Evolutionary conservation across 257 asterid species (phyloP).

Genomic region (Solanum phureja): DNA sequence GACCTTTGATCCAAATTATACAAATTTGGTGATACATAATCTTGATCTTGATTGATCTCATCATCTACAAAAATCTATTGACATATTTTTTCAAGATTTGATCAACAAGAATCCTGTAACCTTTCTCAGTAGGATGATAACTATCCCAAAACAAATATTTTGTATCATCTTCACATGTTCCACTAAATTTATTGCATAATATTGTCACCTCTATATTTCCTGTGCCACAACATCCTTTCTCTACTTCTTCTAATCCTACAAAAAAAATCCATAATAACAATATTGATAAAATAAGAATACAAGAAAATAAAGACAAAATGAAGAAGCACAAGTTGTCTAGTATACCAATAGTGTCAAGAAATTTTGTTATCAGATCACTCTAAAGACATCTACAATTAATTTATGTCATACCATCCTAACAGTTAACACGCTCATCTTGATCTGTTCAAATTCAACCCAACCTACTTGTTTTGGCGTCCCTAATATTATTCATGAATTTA

Average conservation of each 20-base stretch:
- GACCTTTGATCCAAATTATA: not conserved
- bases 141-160: constrained; percentile 32
- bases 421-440: not conserved
- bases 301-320: not conserved
- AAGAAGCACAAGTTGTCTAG: not conserved
- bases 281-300: not conserved
- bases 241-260: constrained; percentile 28
- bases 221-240: constrained; percentile 31
- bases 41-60: not conserved
- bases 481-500: not conserved
- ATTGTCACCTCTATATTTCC: constrained; percentile 14
- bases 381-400: no score
- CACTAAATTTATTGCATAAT: constrained; percentile 13
- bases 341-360: no score
- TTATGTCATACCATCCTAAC: not conserved
- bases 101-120: constrained; percentile 13
- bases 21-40: not conserved
- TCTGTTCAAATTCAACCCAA: not conserved
- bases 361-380: not conserved
- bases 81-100: constrained; percentile 1
- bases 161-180: constrained; percentile 18
- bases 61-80: not conserved
- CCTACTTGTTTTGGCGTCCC: not conserved
- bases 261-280: not conserved
- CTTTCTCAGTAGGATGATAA: constrained; percentile 32